Base-by-base conservation (phyloP, 108 stramenopile genomes). In the Cyclotella choctawhatcheeana region DNA sequence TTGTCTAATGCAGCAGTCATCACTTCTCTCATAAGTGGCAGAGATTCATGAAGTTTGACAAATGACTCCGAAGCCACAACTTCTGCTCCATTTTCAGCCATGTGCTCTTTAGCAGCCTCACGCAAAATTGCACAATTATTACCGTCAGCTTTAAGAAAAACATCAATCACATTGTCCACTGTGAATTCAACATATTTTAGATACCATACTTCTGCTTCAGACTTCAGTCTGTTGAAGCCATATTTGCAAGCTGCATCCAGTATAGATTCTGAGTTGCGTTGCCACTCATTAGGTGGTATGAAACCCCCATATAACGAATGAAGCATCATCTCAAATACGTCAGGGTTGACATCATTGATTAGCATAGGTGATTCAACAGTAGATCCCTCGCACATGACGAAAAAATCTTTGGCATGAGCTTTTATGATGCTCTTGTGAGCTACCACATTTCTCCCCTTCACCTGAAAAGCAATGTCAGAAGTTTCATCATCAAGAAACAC, bases 341-440 rank as follows among this genome's bases (percentile, higher is more conserved):
- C 47, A n/a, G 8, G 47, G 8, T 48, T n/a, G n/a, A 48, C 47
- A 48, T 48, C 47, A n/a, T n/a, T 48, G n/a, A 48, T n/a, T 48
- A 4, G 47, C 8, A 48, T n/a, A n/a, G 47, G 47, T 4, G 12
- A n/a, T 17, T 10, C 4, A 10, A n/a, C 4, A n/a, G 12, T n/a
- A 48, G 18, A 48, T 10, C 17, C 8, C 8, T 48, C 47, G 18
- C 47, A 48, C 8, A 48, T 10, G 4, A n/a, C 47, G 8, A n/a
- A 10, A 10, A 48, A n/a, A n/a, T 48, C 47, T 4, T 10, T 10
- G 12, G n/a, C 47, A n/a, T 48, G 47, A n/a, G n/a, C 47, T 48
- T n/a, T 48, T n/a, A 48, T 4, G 4, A 48, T n/a, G 12, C 17
- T n/a, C 18, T n/a, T 48, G 18, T 48, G 47, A 48, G 47, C 47